A percentile compares a stretch with the other conserved stretches of the same genome.
These are phyloP conservation scores for Coniella vitis DNA, from an alignment of 2,329 filamentous ascomycete genomes.

Conservation along the genomic window DNA sequence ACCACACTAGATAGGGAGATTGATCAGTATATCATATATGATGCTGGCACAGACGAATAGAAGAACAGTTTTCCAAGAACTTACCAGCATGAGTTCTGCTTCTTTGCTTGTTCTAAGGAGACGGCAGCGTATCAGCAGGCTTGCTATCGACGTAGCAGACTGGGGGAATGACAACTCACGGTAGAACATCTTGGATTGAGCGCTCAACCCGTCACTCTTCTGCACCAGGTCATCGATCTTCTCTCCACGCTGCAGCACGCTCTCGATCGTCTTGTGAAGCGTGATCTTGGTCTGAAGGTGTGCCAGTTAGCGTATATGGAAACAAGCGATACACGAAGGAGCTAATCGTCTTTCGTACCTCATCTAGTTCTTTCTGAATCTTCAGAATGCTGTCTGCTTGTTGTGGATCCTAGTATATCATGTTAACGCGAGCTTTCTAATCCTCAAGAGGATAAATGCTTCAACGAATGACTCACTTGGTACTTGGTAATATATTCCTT, in stretches of 20 bases:
- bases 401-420: slow-evolving; percentile 61
- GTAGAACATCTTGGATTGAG: slow-evolving; percentile 97
- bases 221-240: slow-evolving; percentile 92
- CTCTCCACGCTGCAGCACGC: slow-evolving; percentile 79
- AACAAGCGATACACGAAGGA: background rate
- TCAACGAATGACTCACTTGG: slow-evolving; percentile 16
- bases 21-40: too few relatives aligned
- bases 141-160: too few relatives aligned
- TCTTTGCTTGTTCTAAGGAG: slow-evolving; percentile 58
- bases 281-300: slow-evolving; percentile 79
- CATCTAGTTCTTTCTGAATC: slow-evolving; percentile 94
- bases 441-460: too few relatives aligned
- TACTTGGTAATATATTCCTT: slow-evolving; percentile 69
- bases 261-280: slow-evolving; percentile 93
- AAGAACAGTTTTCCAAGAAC: background rate
- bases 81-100: slow-evolving; percentile 68
- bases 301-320: background rate
- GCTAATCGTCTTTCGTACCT: background rate
- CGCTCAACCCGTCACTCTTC: slow-evolving; percentile 86
- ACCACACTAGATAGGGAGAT: too few relatives aligned
- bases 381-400: slow-evolving; percentile 89
- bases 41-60: background rate
- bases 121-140: too few relatives aligned
- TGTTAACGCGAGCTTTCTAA: background rate
- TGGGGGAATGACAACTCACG: slow-evolving; percentile 42